Evolutionary conservation across 2,329 filamentous ascomycete genomes (phyloP).

Genomic region (Cyphellophora europaea): DNA sequence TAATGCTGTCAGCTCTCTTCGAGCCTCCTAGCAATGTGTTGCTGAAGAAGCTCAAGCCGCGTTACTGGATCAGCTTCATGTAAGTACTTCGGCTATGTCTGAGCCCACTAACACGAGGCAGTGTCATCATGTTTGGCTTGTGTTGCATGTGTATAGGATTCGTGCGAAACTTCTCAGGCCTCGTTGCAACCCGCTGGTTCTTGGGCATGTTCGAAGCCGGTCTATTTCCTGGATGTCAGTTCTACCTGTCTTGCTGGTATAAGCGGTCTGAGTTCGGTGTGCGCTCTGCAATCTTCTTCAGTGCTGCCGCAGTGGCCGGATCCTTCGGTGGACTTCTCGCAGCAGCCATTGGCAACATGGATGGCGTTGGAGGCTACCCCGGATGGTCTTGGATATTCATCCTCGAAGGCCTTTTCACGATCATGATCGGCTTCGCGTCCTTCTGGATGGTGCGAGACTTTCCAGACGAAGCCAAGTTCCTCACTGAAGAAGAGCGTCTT

Average conservation of each 20-base stretch:
- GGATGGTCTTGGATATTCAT: constrained; percentile 43
- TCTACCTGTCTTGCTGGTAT: constrained; percentile 46
- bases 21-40: constrained; percentile 68
- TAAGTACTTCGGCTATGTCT: constrained; percentile 30
- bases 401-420: constrained; percentile 32
- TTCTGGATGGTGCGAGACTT: constrained; percentile 41
- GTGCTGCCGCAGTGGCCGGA: constrained; percentile 45
- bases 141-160: constrained; percentile 8
- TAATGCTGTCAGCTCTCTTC: too few species aligned
- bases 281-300: constrained; percentile 47
- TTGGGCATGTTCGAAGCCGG: constrained; percentile 43
- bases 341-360: constrained; percentile 38
- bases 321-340: constrained; percentile 48
- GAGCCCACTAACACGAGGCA: constrained; percentile 60
- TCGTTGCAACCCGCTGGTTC: constrained; percentile 38
- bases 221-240: constrained; percentile 36
- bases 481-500: constrained; percentile 33
- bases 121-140: constrained; percentile 28
- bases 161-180: constrained; percentile 29
- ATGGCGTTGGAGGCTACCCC: constrained; percentile 24
- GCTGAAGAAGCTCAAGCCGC: constrained; percentile 65
- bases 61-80: constrained; percentile 57
- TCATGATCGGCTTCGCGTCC: constrained; percentile 28
- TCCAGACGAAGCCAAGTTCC: constrained; percentile 37
- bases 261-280: constrained; percentile 46